Conservation (phyloP, 768 basidiomycete species). For the Coprinellus micaceus region DNA sequence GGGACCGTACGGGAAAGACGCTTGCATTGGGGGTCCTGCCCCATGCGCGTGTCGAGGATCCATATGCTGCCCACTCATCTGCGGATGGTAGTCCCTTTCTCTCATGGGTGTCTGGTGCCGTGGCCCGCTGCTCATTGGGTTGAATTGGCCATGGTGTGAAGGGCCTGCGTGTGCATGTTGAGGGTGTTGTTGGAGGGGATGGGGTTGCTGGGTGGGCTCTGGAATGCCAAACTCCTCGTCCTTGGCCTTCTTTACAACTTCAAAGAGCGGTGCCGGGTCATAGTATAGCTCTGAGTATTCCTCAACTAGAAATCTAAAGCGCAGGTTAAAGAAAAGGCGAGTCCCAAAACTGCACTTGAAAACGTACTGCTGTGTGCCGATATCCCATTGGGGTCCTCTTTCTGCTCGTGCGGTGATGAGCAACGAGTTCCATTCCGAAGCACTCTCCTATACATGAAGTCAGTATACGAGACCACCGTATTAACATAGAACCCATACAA, state of each 20-base stretch:
- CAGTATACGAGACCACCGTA: not conserved
- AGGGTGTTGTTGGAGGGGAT: slow-evolving; percentile 26
- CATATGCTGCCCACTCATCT: slow-evolving; percentile 21
- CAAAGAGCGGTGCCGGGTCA: slow-evolving; percentile 51
- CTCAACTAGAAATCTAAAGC: slow-evolving; percentile 69
- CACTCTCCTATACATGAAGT: slow-evolving; percentile 53
- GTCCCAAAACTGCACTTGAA: not conserved
- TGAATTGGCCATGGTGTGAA: slow-evolving; percentile 17
- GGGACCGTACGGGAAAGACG: slow-evolving; percentile 20
- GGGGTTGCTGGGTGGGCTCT: slow-evolving; percentile 24
- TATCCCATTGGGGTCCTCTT: slow-evolving; percentile 84
- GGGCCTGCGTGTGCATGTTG: slow-evolving; percentile 20
- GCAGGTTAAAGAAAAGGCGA: not conserved
- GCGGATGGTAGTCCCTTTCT: slow-evolving; percentile 28
- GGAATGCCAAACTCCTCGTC: slow-evolving; percentile 39
- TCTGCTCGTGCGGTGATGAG: slow-evolving; percentile 75
- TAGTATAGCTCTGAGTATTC: slow-evolving; percentile 70
- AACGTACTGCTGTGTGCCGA: slow-evolving; percentile 82
- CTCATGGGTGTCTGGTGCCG: slow-evolving; percentile 31
- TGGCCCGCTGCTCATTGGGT: slow-evolving; percentile 17
- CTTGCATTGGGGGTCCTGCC: slow-evolving; percentile 17
- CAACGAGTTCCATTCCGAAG: slow-evolving; percentile 84
- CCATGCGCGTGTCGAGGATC: slow-evolving; percentile 13
- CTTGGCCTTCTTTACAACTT: slow-evolving; percentile 45
- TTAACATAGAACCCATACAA: slow-evolving; percentile 47